Evolutionary conservation across 768 basidiomycete species (phyloP).

Genomic region (Phylloporus sp.): DNA sequence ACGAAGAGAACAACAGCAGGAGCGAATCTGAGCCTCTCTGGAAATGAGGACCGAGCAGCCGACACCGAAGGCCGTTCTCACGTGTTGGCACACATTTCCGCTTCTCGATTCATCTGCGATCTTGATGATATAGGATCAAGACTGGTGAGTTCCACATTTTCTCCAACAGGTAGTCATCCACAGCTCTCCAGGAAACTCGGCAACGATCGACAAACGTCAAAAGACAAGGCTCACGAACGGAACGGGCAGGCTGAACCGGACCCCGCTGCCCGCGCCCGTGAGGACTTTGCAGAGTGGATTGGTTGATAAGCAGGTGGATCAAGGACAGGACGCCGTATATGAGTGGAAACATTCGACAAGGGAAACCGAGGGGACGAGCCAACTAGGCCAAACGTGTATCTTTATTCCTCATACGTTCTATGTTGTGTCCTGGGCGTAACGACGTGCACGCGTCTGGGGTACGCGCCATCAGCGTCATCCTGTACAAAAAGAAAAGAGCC

Average conservation of each 20-base stretch:
- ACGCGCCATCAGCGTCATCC: not conserved
- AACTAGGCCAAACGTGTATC: conserved; percentile 14
- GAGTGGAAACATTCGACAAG: conserved; percentile 53
- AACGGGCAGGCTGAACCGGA: conserved; percentile 16
- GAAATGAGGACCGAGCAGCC: conserved; percentile 32
- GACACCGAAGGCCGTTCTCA: too few species aligned
- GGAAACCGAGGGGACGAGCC: conserved; percentile 44
- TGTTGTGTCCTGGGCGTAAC: not conserved
- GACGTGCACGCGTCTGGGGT: not conserved
- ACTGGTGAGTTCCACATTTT: conserved; percentile 68
- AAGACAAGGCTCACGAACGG: conserved; percentile 31
- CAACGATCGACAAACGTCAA: conserved; percentile 33
- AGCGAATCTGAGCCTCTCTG: conserved; percentile 54
- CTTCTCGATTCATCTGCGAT: too few species aligned
- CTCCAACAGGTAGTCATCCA: conserved; percentile 55
- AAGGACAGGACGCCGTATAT: conserved; percentile 64
- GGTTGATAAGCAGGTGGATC: conserved; percentile 71
- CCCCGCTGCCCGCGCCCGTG: conserved; percentile 64
- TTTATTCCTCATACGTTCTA: too few species aligned
- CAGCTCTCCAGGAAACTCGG: conserved; percentile 42
- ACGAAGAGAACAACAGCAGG: conserved; percentile 36
- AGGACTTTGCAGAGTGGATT: conserved; percentile 88
- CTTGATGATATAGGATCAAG: too few species aligned
- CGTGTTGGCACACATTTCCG: too few species aligned
- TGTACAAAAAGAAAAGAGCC: too few species aligned